These are phyloP conservation scores for Marchantia paleacea DNA, from an alignment of 225 moss, liverwort and hornwort genomes.

Conservation along the genomic window DNA sequence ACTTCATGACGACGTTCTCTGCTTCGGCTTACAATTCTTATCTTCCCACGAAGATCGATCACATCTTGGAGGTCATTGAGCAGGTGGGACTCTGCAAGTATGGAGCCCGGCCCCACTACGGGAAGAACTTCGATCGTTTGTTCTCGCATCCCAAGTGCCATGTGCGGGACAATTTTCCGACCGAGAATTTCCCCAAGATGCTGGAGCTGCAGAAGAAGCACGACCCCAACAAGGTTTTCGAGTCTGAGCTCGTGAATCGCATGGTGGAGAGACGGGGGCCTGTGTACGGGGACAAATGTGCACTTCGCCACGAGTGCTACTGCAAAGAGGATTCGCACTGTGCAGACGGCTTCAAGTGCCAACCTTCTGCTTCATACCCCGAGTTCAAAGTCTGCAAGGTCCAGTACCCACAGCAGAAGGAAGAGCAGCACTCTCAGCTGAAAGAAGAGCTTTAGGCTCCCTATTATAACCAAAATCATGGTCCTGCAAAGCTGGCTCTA, in stretches of 20 bases:
- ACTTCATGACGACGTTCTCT: constrained; percentile 32
- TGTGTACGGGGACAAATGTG: constrained; percentile 32
- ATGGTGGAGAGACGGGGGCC: constrained; percentile 40
- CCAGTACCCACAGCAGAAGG: neutral
- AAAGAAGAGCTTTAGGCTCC: constrained; percentile 5
- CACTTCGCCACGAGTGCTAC: constrained; percentile 47
- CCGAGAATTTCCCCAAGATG: constrained; percentile 31
- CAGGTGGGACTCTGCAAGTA: constrained; percentile 62
- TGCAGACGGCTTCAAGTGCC: constrained; percentile 35
- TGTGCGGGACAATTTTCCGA: constrained; percentile 45
- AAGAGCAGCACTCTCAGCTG: neutral
- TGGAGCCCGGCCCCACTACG: constrained; percentile 55
- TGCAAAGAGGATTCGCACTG: constrained; percentile 51
- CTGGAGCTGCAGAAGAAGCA: constrained; percentile 42
- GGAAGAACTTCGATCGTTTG: constrained; percentile 50
- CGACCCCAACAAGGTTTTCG: constrained; percentile 46
- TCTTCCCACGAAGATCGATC: constrained; percentile 40
- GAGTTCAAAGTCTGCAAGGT: constrained; percentile 45
- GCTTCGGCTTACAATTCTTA: constrained; percentile 36
- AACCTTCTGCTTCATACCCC: constrained; percentile 33
- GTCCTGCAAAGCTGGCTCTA: no score
- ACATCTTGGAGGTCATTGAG: constrained; percentile 46
- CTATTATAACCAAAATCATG: no score
- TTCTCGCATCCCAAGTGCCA: constrained; percentile 49
- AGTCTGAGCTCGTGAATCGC: constrained; percentile 45